Evolutionary conservation across 306 rosid species (phyloP), one percentile per base, ranked within the genome.

Genomic region (Comarum palustre): DNA sequence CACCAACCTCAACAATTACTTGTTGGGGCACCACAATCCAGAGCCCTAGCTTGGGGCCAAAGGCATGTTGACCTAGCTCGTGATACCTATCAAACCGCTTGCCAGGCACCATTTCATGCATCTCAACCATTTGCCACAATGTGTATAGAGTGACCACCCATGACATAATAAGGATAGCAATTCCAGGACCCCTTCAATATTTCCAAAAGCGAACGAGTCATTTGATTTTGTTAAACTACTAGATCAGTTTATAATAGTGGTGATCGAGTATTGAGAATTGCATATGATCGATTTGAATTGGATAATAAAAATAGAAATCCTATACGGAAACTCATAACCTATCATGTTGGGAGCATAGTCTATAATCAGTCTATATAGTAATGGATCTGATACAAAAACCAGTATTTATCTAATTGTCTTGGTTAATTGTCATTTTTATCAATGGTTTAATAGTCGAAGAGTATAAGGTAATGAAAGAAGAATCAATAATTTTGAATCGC

Each of bases 91-190:
- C 98, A 5, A 87, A 90, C 60, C 98, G 77, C 81, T 68, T 80
- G 1, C 93, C 98, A 0, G 98, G 90, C 14, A 87, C 88, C 97
- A 93, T 93, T 75, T 93, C 98, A 5, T 93, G 98, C 97, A 90
- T 90, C 77, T 89, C 90, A 16, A 93, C 97, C 97, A 90, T 87
- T 76, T 93, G 96, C 97, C 98, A 93, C 0, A 93, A 75, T 0
- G 96, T 90, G 80, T 84, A 93, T 31, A 90, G 32, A 13, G 98
- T 90, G 68, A 93, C 86, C 4, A 82, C 16, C 98, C 98, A 93
- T 78, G 98, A 93, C 39, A 93, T 4, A 1, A 77, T 0, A 15
- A 93, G 14, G 0, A 84, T 22, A 0, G 39, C 72, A 19, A 78
- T 5, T 0, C 98, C 98, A 0, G 97, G 89, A 66, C 92, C 97